Conservation (phyloP, 805 yeast genomes). For the Wickerhamomyces bovis region DNA sequence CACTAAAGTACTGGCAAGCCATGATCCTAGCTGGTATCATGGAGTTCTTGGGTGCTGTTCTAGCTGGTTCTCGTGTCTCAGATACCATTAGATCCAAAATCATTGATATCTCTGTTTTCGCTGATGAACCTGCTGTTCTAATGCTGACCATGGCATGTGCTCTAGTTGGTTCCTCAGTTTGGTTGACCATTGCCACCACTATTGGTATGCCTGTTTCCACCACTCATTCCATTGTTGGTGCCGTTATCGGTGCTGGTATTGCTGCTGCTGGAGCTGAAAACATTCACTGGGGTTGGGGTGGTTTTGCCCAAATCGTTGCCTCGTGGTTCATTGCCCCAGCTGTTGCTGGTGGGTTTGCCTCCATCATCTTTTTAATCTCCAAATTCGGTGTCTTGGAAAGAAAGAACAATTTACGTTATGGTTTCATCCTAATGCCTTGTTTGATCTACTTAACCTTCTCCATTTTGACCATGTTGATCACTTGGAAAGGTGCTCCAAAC, state of each 20-base stretch:
- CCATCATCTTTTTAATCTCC: constrained; percentile 50
- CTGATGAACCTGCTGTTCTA: constrained; percentile 57
- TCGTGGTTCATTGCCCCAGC: constrained; percentile 78
- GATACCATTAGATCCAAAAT: constrained; percentile 67
- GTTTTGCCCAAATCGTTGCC: constrained; percentile 67
- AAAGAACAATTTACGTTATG: constrained; percentile 48
- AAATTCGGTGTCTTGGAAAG: constrained; percentile 59
- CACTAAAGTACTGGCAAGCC: constrained; percentile 69
- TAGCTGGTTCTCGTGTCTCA: constrained; percentile 69
- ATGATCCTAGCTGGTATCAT: constrained; percentile 63
- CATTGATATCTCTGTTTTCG: constrained; percentile 44
- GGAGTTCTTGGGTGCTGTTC: constrained; percentile 71
- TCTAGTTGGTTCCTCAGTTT: constrained; percentile 61
- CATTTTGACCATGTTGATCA: constrained; percentile 68
- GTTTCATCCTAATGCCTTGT: constrained; percentile 50
- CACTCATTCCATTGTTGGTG: constrained; percentile 76
- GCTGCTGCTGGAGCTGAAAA: constrained; percentile 61
- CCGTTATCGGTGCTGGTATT: constrained; percentile 65
- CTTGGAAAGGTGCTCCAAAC: constrained; percentile 76
- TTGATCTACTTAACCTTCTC: constrained; percentile 56
- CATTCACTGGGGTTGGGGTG: constrained; percentile 71
- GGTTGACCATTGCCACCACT: constrained; percentile 63
- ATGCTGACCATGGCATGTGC: constrained; percentile 76
- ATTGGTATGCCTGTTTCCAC: constrained; percentile 78
- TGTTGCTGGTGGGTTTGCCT: constrained; percentile 59